Conservation (phyloP, 2,329 filamentous ascomycete species). For the Fusarium nanum region DNA sequence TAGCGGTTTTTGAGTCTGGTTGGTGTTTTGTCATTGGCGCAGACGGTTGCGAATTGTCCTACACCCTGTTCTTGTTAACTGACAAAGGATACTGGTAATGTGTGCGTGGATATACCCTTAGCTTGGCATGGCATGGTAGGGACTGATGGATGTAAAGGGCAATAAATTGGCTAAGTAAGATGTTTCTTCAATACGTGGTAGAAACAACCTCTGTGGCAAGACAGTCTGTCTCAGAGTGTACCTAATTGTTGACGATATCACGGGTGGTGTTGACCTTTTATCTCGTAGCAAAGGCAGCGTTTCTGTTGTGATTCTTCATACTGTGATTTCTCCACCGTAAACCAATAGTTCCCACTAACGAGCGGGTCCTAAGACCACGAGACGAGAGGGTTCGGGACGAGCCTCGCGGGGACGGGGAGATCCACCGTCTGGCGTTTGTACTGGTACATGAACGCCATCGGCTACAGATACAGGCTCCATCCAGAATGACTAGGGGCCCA, state of each 20-base stretch:
- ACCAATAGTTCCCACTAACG: constrained; percentile 24
- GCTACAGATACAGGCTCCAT: background rate
- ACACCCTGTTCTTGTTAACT: constrained; percentile 30
- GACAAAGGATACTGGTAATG: constrained; percentile 19
- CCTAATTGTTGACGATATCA: background rate
- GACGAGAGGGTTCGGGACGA: constrained; percentile 36
- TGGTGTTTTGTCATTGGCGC: constrained; percentile 13
- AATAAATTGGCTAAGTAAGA: constrained; percentile 10
- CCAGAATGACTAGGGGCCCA: background rate
- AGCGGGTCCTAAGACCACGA: constrained; percentile 19
- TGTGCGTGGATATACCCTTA: constrained; percentile 20
- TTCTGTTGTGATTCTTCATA: constrained; percentile 7
- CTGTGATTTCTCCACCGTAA: constrained; percentile 28
- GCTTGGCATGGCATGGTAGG: background rate
- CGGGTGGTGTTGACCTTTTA: background rate
- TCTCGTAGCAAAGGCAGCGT: background rate
- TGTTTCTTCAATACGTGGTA: background rate
- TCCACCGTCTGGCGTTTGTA: constrained; percentile 22
- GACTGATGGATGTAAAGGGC: constrained; percentile 2
- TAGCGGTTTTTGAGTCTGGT: background rate
- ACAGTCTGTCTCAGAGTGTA: background rate
- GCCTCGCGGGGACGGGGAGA: constrained; percentile 31
- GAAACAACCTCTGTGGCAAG: background rate
- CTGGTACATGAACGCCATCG: constrained; percentile 28
- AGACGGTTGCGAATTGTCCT: constrained; percentile 4